phyloP scores from a whole-genome alignment of 164 flowering plant species.

The Chloranthus sessilifolius region DNA sequence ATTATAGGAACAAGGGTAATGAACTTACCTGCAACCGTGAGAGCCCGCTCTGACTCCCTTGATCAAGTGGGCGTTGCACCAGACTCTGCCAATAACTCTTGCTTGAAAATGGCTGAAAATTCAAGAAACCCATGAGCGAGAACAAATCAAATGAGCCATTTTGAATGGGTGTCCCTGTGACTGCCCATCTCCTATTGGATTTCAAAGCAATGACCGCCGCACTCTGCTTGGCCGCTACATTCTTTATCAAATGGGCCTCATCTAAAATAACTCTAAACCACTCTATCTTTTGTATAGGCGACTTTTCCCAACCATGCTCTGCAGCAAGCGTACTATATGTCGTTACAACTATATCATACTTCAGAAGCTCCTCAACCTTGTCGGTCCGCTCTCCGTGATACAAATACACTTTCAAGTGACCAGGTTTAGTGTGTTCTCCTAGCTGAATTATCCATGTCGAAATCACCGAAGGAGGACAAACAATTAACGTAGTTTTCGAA shows the following conservation, averaged over 20 bases:
- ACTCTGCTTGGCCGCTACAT: slow-evolving; percentile 55
- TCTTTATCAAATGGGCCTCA: slow-evolving; percentile 89
- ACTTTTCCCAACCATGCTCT: slow-evolving; percentile 28
- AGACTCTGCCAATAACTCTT: slow-evolving; percentile 71
- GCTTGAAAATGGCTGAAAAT: slow-evolving; percentile 80
- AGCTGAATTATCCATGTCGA: slow-evolving; percentile 76
- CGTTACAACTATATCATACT: slow-evolving; percentile 77
- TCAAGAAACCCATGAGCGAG: slow-evolving; percentile 80
- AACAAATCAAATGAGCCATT: slow-evolving; percentile 79
- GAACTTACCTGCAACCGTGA: slow-evolving; percentile 68
- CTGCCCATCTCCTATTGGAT: slow-evolving; percentile 79
- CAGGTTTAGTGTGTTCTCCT: slow-evolving; percentile 58
- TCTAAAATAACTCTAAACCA: slow-evolving; percentile 90
- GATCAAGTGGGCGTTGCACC: slow-evolving; percentile 65
- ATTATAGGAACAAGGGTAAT: not conserved
- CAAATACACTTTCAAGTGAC: slow-evolving; percentile 62
- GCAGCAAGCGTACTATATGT: slow-evolving; percentile 65
- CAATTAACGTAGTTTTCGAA: slow-evolving; percentile 54
- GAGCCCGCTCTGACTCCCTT: slow-evolving; percentile 55
- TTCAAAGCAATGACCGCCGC: slow-evolving; percentile 57
- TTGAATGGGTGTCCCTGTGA: slow-evolving; percentile 91
- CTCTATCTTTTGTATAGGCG: slow-evolving; percentile 60
- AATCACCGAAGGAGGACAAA: slow-evolving; percentile 80
- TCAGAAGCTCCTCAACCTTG: slow-evolving; percentile 49
- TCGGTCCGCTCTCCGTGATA: slow-evolving; percentile 71